Base-by-base conservation (phyloP, 1,284 basidiomycete genomes). In the Hypsizygus ulmarius region DNA sequence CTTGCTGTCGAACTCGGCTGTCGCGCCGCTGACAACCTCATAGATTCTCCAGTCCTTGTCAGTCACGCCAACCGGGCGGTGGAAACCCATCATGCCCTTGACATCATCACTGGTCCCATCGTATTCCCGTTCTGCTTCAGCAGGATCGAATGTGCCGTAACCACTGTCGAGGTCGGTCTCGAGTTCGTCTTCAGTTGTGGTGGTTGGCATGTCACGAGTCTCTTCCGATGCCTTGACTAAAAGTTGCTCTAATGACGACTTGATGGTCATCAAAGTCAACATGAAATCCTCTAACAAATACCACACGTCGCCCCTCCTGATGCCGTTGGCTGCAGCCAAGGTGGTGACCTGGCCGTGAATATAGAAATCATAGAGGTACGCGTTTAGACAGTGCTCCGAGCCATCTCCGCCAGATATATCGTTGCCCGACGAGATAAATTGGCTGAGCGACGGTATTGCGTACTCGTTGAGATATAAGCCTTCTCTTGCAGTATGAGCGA, bases 351-450 rank as follows among this genome's bases (percentile, higher is more conserved):
- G 81, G 0, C 84, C 84, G 51, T 87, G 84, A 0, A 59, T 74
- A 60, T 76, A 86, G 64, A 85, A 87, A 59, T 87, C 85, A 45
- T 77, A 67, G 3, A 85, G 62, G 57, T 84, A 84, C 0, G 82
- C 84, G 50, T 87, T 87, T 35, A 83, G 68, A 16, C 69, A 63
- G 52, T 67, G 59, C 37, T 64, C 61, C 25, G 51, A 47, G 18
- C 47, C 43, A 3, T 55, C 40, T 4, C 35, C 35, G 1, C 50
- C 39, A 1, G 62, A 16, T 37, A 6, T 15, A 19, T 29, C 21
- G 21, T 25, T 3, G 21, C 21, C 45, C 32, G 35, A 36, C 2
- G 47, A 35, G 15, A 69, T 63, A 56, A 82, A 66, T 37, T 64
- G 56, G 3, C 66, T 66, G 55, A 85, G 59, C 1, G 80, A 77